A percentile compares a stretch with the other conserved stretches of the same genome.
Conservation (phyloP, 2,329 filamentous ascomycete species). For the Hortaea sp. region DNA sequence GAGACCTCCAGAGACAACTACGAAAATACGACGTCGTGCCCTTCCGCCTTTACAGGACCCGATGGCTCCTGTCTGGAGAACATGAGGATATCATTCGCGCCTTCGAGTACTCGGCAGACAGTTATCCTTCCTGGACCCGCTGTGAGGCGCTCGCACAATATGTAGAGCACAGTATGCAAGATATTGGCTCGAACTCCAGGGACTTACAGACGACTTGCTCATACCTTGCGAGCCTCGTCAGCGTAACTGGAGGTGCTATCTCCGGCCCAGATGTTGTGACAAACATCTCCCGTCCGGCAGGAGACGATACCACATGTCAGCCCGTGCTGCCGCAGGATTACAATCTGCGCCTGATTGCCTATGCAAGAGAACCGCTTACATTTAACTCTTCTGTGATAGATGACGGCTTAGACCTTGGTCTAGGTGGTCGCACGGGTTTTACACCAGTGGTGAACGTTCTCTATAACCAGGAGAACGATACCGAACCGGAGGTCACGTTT, state of each 20-base stretch:
- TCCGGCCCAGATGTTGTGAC: neutral
- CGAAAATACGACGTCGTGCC: neutral
- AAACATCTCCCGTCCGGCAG: neutral
- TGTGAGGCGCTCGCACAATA: neutral
- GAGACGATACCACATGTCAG: neutral
- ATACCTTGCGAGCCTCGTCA: neutral
- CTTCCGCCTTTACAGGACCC: neutral
- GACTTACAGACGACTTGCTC: no score
- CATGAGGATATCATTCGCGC: neutral
- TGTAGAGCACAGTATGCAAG: neutral
- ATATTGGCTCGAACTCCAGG: neutral
- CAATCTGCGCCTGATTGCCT: neutral
- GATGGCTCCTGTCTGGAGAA: neutral
- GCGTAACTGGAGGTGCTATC: neutral
- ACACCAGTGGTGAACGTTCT: neutral
- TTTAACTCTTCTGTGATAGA: neutral
- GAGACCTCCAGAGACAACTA: neutral
- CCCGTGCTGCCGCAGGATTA: neutral
- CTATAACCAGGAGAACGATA: neutral
- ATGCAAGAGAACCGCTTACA: neutral
- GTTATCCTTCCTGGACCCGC: neutral
- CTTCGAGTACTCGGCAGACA: neutral
- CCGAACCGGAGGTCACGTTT: neutral
- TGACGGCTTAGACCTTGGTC: neutral
- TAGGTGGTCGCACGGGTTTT: neutral